phyloP scores from a whole-genome alignment of 257 asterid genomes.

The Gynochthodes officinalis region DNA sequence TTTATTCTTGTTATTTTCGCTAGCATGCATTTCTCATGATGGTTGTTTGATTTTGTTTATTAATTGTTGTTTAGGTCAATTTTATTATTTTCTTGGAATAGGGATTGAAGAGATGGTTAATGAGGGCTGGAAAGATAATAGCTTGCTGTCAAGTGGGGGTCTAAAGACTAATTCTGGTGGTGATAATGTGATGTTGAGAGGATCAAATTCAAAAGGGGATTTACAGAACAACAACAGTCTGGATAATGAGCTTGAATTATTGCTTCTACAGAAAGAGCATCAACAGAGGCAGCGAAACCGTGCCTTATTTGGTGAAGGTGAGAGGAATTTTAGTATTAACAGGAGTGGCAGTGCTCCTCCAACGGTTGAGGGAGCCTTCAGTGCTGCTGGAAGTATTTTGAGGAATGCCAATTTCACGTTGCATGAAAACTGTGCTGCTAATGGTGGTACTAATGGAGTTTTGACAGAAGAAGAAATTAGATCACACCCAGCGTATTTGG shows the following conservation, averaged over 20 bases:
- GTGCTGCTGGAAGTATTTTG: slow-evolving; percentile 47
- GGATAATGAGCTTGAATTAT: slow-evolving; percentile 55
- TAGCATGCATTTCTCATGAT: neutral
- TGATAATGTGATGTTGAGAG: slow-evolving; percentile 22
- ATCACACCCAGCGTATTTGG: slow-evolving; percentile 69
- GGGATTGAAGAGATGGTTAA: slow-evolving; percentile 19
- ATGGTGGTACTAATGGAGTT: slow-evolving; percentile 19
- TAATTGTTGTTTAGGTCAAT: neutral
- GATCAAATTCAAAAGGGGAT: slow-evolving; percentile 49
- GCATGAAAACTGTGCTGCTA: slow-evolving; percentile 10
- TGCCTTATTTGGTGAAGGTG: slow-evolving; percentile 40
- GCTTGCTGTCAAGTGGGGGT: slow-evolving; percentile 26
- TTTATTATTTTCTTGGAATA: neutral
- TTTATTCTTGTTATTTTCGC: neutral
- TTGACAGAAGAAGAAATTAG: slow-evolving; percentile 69
- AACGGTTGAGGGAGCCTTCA: slow-evolving; percentile 65
- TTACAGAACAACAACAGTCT: slow-evolving; percentile 36
- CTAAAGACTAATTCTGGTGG: slow-evolving; percentile 17
- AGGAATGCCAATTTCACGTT: slow-evolving; percentile 35
- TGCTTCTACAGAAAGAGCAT: slow-evolving; percentile 31
- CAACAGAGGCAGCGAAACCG: slow-evolving; percentile 44
- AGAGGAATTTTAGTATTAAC: slow-evolving; percentile 43
- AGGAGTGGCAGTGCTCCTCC: slow-evolving; percentile 92
- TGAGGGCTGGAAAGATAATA: slow-evolving; percentile 14
- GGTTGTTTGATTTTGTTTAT: neutral